Evolutionary conservation across 2,329 filamentous ascomycete species (phyloP).

Genomic region (Fusarium sp.): DNA sequence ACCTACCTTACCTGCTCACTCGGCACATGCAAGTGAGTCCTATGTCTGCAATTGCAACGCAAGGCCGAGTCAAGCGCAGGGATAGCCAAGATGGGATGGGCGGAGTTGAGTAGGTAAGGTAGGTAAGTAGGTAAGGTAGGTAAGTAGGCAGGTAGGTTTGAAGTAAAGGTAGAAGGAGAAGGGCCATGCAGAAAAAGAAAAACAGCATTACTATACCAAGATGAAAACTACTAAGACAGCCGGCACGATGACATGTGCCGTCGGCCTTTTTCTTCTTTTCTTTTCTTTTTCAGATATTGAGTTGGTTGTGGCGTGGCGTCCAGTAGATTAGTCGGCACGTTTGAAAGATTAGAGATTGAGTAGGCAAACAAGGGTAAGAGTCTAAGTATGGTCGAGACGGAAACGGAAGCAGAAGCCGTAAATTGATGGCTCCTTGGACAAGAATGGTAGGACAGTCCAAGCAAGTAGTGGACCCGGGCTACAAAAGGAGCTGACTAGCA

Average conservation of each 20-base stretch:
- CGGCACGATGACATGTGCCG: neutral
- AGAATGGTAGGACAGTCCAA: slow-evolving; percentile 18
- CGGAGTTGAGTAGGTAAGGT: slow-evolving; percentile 23
- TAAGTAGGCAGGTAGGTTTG: slow-evolving; percentile 1
- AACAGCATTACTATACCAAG: neutral
- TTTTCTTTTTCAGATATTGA: neutral
- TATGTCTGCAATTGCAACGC: slow-evolving; percentile 22
- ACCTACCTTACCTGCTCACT: slow-evolving; percentile 8
- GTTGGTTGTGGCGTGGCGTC: neutral
- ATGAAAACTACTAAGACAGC: neutral
- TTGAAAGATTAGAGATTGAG: slow-evolving; percentile 20
- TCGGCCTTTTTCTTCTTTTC: slow-evolving; percentile 6
- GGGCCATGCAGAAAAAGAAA: neutral
- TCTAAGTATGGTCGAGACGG: slow-evolving; percentile 21
- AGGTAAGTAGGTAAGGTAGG: slow-evolving; percentile 1
- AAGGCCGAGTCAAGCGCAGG: slow-evolving; percentile 25
- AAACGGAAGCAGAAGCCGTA: slow-evolving; percentile 32
- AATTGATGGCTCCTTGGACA: slow-evolving; percentile 32
- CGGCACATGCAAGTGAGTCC: slow-evolving; percentile 34
- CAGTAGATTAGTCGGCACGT: neutral
- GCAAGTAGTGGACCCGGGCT: slow-evolving; percentile 33
- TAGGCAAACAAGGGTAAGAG: slow-evolving; percentile 5
- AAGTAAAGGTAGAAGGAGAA: neutral
- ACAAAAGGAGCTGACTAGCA: neutral
- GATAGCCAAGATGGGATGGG: slow-evolving; percentile 10